Base-by-base conservation (phyloP, 495 filamentous ascomycete species). In the Xylaria curta region DNA sequence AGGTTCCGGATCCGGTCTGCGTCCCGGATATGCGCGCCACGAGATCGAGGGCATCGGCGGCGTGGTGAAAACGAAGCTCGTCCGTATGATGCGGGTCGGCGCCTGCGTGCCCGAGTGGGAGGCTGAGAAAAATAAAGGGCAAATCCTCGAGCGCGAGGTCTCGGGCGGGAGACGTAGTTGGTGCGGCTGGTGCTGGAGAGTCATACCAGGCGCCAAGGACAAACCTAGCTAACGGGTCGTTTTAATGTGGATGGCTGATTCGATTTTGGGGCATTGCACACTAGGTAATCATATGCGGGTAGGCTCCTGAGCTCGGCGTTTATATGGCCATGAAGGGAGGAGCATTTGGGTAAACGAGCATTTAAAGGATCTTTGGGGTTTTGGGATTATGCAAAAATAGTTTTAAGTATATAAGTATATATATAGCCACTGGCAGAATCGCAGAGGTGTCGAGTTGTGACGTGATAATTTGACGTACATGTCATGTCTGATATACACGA, bases 31-130 rank as follows among this genome's bases (percentile, higher is more conserved):
- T 77, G 87, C 88, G 73, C 84, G 90, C 36, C 93, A 95, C 77
- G 94, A 97, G 80, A 90, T 97, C 73, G 93, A 96, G 75, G 94
- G 94, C 4, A 89, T 97, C 42, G 94, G 94, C 17, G 94, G 94
- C 0, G 85, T 89, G 12, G 88, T 97, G 60, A 97, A 95, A 85
- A 91, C 90, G 70, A 95, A 93, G 81, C 82, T 89, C 9, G 91
- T 93, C 79, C 90, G 91, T 73, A 88, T 91, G 75, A 88, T 95
- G 17, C 84, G 86, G 70, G 89, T 97, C 1, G 94, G 94, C 17
- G 91, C 91, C 24, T 93, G 91, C 71, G 94, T 97, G 42, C 89
- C 89, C 66, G 92, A 95, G 76, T 92, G 89, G 81, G 92, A 93
- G 70, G 93, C 96, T 78, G 94, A 96, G 83, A 85, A 88, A 61